A percentile compares a stretch with the other conserved stretches of the same genome.
Conservation (phyloP, 768 basidiomycete genomes). For the Lactarius quietus region DNA sequence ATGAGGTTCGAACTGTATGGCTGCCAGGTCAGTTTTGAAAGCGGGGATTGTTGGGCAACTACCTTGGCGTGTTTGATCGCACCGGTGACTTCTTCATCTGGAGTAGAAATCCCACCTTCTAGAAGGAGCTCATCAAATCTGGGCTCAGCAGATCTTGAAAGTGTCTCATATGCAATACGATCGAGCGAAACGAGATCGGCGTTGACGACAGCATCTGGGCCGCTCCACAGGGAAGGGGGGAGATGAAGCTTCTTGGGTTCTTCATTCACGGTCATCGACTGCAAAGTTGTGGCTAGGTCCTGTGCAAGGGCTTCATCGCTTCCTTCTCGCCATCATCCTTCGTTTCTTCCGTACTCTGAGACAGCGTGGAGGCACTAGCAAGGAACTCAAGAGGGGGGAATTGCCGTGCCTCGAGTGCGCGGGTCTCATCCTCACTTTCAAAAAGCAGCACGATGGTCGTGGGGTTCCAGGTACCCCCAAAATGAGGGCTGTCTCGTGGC, state of each 20-base stretch:
- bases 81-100: conserved; percentile 50
- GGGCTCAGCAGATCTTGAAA: conserved; percentile 32
- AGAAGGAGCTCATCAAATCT: conserved; percentile 31
- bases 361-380: conserved; percentile 1
- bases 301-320: conserved; percentile 31
- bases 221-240: conserved; percentile 39
- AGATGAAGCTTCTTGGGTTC: conserved; percentile 39
- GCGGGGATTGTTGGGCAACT: conserved; percentile 20
- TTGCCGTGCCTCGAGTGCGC: conserved; percentile 57
- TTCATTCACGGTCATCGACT: conserved; percentile 36
- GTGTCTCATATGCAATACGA: conserved; percentile 43
- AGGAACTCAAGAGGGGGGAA: conserved; percentile 61
- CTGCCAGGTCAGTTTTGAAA: neutral
- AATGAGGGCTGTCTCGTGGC: conserved; percentile 69
- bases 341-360: neutral
- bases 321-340: conserved; percentile 3
- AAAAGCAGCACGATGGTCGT: conserved; percentile 60
- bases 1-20: conserved; percentile 51
- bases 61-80: conserved; percentile 56
- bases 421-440: conserved; percentile 45
- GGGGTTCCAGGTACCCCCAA: conserved; percentile 63
- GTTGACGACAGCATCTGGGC: conserved; percentile 39
- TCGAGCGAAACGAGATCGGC: conserved; percentile 47
- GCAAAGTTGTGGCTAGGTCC: conserved; percentile 43
- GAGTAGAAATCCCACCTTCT: conserved; percentile 50